A percentile compares a stretch with the other conserved stretches of the same genome.
phyloP scores from a whole-genome alignment of 441 rosid species.

The Theobroma grandiflorum region DNA sequence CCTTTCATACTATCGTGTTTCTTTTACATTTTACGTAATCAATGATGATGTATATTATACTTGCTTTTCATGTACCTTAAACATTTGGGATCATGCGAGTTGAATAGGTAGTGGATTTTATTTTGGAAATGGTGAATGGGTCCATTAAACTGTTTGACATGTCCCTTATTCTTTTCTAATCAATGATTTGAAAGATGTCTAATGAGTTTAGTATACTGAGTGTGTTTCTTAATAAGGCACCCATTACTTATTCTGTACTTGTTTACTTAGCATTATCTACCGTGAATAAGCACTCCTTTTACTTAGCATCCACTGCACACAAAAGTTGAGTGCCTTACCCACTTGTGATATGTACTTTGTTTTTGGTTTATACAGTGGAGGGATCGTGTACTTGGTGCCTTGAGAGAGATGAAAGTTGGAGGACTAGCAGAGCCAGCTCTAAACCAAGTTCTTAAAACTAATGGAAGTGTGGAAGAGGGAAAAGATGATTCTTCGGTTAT shows the following conservation, averaged over 20 bases:
- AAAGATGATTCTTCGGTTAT: conserved; percentile 56
- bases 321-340: conserved; percentile 16
- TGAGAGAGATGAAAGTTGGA: conserved; percentile 80
- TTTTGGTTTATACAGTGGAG: conserved; percentile 79
- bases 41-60: neutral
- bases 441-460: conserved; percentile 52
- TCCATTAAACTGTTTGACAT: neutral
- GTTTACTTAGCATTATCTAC: neutral
- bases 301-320: neutral
- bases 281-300: neutral
- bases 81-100: neutral
- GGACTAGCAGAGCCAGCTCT: conserved; percentile 55
- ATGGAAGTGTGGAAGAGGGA: conserved; percentile 56
- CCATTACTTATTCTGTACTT: neutral
- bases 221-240: neutral
- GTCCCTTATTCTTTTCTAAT: neutral
- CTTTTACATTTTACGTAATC: neutral
- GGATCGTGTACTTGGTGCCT: conserved; percentile 79
- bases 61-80: conserved; percentile 13
- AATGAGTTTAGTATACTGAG: neutral
- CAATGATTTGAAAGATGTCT: neutral
- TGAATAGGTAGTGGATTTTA: conserved; percentile 3
- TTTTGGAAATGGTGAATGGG: conserved; percentile 1
- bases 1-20: neutral
- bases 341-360: conserved; percentile 5